phyloP scores from a whole-genome alignment of 495 filamentous ascomycete species.

The Penicilliopsis zonata region DNA sequence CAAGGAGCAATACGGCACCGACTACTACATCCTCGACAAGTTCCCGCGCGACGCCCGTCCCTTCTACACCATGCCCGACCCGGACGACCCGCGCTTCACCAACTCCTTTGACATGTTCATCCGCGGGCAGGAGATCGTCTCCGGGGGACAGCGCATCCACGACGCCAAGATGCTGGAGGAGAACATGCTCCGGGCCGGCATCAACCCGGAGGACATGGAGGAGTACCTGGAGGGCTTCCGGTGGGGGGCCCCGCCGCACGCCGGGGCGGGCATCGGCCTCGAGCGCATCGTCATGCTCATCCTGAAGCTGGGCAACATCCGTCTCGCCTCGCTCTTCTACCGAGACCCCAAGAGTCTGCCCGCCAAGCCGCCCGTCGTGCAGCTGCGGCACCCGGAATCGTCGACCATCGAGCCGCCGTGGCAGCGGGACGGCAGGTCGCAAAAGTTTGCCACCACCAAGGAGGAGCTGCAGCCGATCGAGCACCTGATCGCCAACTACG shows the following conservation, averaged over 20 bases:
- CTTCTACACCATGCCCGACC: constrained; percentile 91
- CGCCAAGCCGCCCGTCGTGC: constrained; percentile 34
- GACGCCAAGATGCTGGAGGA: constrained; percentile 60
- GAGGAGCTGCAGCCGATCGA: constrained; percentile 58
- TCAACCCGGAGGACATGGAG: constrained; percentile 65
- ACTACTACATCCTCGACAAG: constrained; percentile 94
- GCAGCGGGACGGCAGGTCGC: constrained; percentile 28
- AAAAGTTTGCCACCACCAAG: constrained; percentile 23
- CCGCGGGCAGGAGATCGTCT: constrained; percentile 86
- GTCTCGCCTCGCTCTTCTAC: constrained; percentile 71
- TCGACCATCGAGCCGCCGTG: constrained; percentile 58
- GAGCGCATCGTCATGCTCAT: constrained; percentile 80
- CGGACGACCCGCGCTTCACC: constrained; percentile 56
- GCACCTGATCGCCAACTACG: constrained; percentile 79
- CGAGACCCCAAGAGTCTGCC: constrained; percentile 76
- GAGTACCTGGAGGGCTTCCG: constrained; percentile 85
- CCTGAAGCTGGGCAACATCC: constrained; percentile 76
- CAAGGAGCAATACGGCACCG: constrained; percentile 74
- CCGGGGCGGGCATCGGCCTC: constrained; percentile 79
- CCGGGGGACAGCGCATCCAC: constrained; percentile 86
- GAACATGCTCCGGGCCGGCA: constrained; percentile 62
- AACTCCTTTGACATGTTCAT: constrained; percentile 96
- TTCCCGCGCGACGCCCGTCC: constrained; percentile 75
- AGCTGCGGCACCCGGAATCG: constrained; percentile 65
- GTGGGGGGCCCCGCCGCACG: constrained; percentile 81